Base-by-base conservation (phyloP, 2,329 filamentous ascomycete genomes). In the Phyllosticta citrichinensis region DNA sequence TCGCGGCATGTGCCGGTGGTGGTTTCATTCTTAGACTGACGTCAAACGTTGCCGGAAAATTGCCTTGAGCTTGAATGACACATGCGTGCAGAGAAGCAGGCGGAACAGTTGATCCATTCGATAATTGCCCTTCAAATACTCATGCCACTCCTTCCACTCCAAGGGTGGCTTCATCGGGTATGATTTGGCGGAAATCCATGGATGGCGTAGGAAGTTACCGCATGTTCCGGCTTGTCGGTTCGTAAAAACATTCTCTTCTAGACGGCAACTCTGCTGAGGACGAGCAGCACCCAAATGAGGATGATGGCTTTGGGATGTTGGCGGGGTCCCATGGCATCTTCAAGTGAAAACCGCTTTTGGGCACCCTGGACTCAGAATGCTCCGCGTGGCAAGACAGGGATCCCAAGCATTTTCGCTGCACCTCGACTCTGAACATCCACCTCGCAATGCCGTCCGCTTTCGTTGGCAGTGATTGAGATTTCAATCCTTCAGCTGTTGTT, bases 401-500 rank as follows among this genome's bases (percentile, higher is more conserved):
- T 14, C 35, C 10, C 35, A 40, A 25, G 24, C 11, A 33, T 33
- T 6, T 20, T 9, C 33, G 27, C 12, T 20, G 30, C 54, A 11
- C 17, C 20, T 55, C 35, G 14, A n/a, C 25, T 9, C n/a, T 3
- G 22, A 22, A 22, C 22, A 22, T 22, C 22, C 22, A 22, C 22
- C 22, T 22, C 22, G 22, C 22, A 22, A 3, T 22, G 22, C 22
- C 22, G 3, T 22, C 22, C 22, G 22, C 22, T 22, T 22, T 3
- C 22, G 3, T 22, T 22, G 22, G 22, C 22, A 22, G 22, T 2
- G 22, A 8, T 8, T 30, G 9, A 30, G 27, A 30, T n/a, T 47
- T 14, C 24, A 20, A 40, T 12, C 8, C 27, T 14, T 57, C 35
- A 60, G 20, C 27, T 53, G 57, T 75, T 68, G 2, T 78, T 80